These are phyloP conservation scores for Calonectria ilicicola DNA, from an alignment of 2,329 filamentous ascomycete genomes.

Conservation along the genomic window DNA sequence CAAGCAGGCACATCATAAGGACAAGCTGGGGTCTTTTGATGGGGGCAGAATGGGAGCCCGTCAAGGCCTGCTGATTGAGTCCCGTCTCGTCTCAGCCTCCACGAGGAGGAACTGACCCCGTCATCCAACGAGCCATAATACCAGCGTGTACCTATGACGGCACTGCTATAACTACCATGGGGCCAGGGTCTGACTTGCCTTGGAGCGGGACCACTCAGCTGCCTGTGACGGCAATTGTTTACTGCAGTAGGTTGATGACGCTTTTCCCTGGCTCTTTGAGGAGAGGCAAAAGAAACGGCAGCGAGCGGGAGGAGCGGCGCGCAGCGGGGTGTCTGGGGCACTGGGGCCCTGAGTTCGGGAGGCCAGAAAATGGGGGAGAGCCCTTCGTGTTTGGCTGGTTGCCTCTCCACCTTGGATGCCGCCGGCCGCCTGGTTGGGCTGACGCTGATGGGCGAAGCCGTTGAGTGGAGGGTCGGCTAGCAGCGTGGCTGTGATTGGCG, in stretches of 20 bases:
- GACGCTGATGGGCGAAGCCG: constrained; percentile 6
- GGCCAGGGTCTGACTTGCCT: constrained; percentile 28
- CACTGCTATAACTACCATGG: constrained; percentile 9
- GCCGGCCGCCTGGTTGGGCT: not conserved
- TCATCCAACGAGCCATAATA: constrained; percentile 37
- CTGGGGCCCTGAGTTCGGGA: not conserved
- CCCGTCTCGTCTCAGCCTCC: constrained; percentile 53
- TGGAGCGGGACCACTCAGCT: not conserved
- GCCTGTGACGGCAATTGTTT: not conserved
- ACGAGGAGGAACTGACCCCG: constrained; percentile 42
- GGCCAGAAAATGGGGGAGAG: not conserved
- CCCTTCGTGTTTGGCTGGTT: not conserved
- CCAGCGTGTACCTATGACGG: not conserved
- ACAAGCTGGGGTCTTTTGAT: constrained; percentile 38
- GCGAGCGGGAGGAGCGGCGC: constrained; percentile 42
- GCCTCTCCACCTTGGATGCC: not conserved
- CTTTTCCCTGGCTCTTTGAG: not conserved
- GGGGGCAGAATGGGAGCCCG: constrained; percentile 39
- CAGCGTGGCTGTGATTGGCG: constrained; percentile 29
- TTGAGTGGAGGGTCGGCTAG: constrained; percentile 6
- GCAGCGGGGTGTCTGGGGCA: constrained; percentile 35
- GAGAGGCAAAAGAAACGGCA: constrained; percentile 21
- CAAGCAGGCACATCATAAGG: constrained; percentile 32
- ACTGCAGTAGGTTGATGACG: not conserved
- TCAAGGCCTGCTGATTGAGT: constrained; percentile 55